Evolutionary conservation across 2,329 filamentous ascomycete species (phyloP), one percentile per base, ranked within the genome.

Genomic region (Exophiala bonariae): DNA sequence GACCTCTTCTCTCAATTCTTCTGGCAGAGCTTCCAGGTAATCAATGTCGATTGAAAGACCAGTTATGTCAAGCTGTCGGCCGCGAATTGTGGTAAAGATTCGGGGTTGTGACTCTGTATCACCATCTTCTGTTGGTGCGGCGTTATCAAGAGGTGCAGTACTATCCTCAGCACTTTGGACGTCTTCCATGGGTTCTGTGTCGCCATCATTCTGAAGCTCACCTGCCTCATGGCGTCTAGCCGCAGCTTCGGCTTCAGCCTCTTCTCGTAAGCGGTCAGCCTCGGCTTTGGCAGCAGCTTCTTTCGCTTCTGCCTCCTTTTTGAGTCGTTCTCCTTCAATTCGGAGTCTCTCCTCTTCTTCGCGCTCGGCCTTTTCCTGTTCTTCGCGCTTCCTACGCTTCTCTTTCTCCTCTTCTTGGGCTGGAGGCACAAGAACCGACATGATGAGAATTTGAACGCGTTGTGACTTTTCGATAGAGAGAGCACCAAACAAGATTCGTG

Each of bases 11-110:
- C 93, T 81, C 63, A 97, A 84, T 52, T 99, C 95, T 59, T 99
- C 93, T 0, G 93, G 93, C n/a, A 99, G 74, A n/a, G 92, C 95
- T 49, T 93, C 89, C 5, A 99, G 81, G 67, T 96, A 99, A 47
- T 95, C 91, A 13, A 87, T 81, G 63, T 99, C 93, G 59, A 99
- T 97, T 39, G 92, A 91, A 52, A 99, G 78, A 51, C 89, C 88
- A 0, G 93, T 99, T 39, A 99, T 93, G 65, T 99, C 93, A 43
- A 95, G 81, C 60, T 93, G 84, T 54, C 87, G 86, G 19, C 91
- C 92, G 50, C 91, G 78, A 44, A 99, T 90, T 2, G 81, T 91
- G 13, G 89, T 95, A 59, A 85, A 85, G 22, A 95, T 79, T 38
- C 91, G 85, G 36, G 78, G 72, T 41, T 79, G 77, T 28, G 74